Evolutionary conservation across 108 stramenopile genomes (phyloP).

Genomic region (Epithemia pelagica): DNA sequence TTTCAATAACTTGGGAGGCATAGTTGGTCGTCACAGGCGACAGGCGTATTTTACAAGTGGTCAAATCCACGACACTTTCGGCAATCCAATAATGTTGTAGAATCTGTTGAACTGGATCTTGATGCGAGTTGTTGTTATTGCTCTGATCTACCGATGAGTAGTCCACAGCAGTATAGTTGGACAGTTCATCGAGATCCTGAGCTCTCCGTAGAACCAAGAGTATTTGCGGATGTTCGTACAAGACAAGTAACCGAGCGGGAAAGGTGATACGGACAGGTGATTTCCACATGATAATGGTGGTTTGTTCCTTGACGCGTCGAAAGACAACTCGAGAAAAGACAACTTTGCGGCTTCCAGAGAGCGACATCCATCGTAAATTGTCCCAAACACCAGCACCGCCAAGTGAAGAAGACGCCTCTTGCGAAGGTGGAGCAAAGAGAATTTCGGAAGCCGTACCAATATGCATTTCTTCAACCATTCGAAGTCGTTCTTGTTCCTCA

Average conservation of each 20-base stretch:
- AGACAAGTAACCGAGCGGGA: conserved; percentile 25
- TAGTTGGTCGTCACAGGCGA: conserved; percentile 47
- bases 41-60: conserved; percentile 63
- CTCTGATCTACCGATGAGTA: too few relatives aligned
- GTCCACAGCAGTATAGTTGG: conserved; percentile 29
- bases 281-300: conserved; percentile 34
- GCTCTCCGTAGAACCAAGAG: conserved; percentile 54
- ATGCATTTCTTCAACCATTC: neutral
- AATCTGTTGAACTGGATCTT: conserved; percentile 13
- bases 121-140: conserved; percentile 11
- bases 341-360: conserved; percentile 32
- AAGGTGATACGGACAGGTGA: conserved; percentile 20
- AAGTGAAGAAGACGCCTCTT: neutral
- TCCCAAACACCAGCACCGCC: conserved; percentile 35
- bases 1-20: neutral
- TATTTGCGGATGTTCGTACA: conserved; percentile 46
- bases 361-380: conserved; percentile 48
- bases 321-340: conserved; percentile 12
- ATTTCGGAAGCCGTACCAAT: conserved; percentile 7
- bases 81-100: conserved; percentile 45
- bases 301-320: conserved; percentile 5
- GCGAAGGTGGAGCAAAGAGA: neutral
- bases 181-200: conserved; percentile 41
- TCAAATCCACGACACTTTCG: conserved; percentile 66
- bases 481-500: neutral